Base-by-base conservation (phyloP, 805 yeast genomes). In the Metschnikowia bowlesiae region DNA sequence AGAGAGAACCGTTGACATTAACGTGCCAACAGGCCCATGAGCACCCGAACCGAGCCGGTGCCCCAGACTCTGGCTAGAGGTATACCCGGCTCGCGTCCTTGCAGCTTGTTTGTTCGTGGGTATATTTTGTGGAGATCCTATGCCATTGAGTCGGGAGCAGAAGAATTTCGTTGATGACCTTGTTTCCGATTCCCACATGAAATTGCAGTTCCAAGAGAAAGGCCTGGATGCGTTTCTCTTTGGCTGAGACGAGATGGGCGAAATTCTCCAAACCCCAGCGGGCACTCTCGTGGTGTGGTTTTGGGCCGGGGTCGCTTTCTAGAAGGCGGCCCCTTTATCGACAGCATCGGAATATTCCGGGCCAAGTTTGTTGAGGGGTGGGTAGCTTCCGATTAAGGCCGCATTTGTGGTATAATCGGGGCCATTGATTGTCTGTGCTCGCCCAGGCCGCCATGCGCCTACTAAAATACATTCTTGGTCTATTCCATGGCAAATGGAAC, bases 81-180 rank as follows among this genome's bases (percentile, higher is more conserved):
- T 22, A 22, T 22, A 22, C 22, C 5, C 4, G 22, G 22, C 22
- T 22, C 2, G 22, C 22, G 22, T 3, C 5, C 22, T 4, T 22
- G 22, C 22, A 3, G 22, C 22, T 22, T 22, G 22, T 22, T 22
- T 22, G 5, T 22, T 22, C 22, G 22, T 22, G 22, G 22, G 4
- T 22, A 22, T 22, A 5, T 22, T 22, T 22, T 22, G 5, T 22
- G 22, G 22, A 22, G 22, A 22, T 4, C 22, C 5, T 22, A 22
- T 22, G 22, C 22, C 22, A 22, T 22, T 22, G 22, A 22, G 22
- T 22, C 1, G 22, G 22, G 42, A 77, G 82, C 57, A 66, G 79
- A 14, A 78, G 63, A 18, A 82, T 71, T 61, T 82, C 87, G 57
- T 82, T 87, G 14, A 80, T 79, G 52, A 82, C 80, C 87, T 87